Conservation (phyloP, 163 green algal genomes). For the Prototheca wickerhamii region DNA sequence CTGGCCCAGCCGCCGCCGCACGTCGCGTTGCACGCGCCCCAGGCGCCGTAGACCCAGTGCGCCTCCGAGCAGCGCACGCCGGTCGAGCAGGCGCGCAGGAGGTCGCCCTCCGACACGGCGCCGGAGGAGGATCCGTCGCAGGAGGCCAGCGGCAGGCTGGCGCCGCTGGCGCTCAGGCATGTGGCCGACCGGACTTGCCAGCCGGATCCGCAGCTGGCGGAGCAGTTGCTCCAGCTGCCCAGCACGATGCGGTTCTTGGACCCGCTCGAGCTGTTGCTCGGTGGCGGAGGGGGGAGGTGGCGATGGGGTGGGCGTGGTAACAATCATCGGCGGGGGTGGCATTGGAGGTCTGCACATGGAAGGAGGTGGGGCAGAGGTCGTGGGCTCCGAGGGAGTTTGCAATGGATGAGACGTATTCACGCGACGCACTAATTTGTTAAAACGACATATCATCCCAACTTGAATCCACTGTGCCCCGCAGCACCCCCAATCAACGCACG, state of each 20-base stretch:
- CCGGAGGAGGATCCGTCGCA: slow-evolving; percentile 7
- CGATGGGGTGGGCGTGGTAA: background rate
- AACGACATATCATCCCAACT: too few species aligned
- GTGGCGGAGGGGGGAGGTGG: background rate
- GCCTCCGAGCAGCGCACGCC: slow-evolving; percentile 4
- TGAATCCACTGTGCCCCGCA: too few species aligned
- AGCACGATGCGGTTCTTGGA: slow-evolving; percentile 8
- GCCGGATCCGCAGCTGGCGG: slow-evolving; percentile 27
- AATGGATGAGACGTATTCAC: too few species aligned
- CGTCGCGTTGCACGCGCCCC: slow-evolving; percentile 26
- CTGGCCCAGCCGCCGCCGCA: slow-evolving; percentile 28
- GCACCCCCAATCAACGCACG: background rate
- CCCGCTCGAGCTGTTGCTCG: background rate
- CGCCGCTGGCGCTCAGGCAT: slow-evolving; percentile 11
- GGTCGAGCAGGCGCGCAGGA: background rate
- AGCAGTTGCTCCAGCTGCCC: slow-evolving; percentile 21
- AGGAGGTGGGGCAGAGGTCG: background rate
- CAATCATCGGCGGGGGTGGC: background rate
- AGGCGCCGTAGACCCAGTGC: slow-evolving; percentile 33
- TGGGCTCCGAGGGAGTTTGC: slow-evolving; percentile 1
- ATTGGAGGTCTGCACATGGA: background rate
- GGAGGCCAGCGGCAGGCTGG: slow-evolving; percentile 7
- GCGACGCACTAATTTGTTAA: too few species aligned
- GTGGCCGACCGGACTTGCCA: slow-evolving; percentile 14
- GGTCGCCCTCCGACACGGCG: background rate